Conservation (phyloP, 2,329 filamentous ascomycete genomes). For the Monosporascus sp. region DNA sequence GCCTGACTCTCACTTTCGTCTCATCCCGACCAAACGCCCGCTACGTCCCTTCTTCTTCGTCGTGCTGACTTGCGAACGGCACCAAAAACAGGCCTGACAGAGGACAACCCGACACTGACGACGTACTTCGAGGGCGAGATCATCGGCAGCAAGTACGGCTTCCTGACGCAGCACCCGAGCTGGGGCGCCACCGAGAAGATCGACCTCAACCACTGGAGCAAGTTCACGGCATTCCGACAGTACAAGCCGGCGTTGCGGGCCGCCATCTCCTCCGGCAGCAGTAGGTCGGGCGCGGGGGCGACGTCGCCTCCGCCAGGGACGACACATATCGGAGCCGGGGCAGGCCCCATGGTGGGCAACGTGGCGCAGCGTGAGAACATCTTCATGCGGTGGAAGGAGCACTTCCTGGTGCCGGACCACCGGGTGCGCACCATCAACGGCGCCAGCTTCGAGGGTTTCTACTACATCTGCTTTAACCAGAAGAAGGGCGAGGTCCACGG, state of each 20-base stretch:
- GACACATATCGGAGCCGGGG: background rate
- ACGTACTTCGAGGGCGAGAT: slow-evolving; percentile 99
- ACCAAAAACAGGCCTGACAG: slow-evolving; percentile 65
- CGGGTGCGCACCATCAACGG: slow-evolving; percentile 85
- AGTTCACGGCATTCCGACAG: slow-evolving; percentile 81
- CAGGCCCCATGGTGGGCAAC: slow-evolving; percentile 14
- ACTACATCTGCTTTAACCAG: slow-evolving; percentile 99
- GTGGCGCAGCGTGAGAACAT: slow-evolving; percentile 61
- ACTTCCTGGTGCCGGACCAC: slow-evolving; percentile 94
- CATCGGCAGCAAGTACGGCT: slow-evolving; percentile 91
- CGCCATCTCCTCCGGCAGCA: slow-evolving; percentile 55
- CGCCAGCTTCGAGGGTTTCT: slow-evolving; percentile 96
- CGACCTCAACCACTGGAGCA: slow-evolving; percentile 87
- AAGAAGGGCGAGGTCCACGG: slow-evolving; percentile 78
- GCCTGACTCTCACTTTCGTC: background rate
- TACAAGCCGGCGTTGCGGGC: slow-evolving; percentile 56
- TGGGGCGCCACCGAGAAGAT: slow-evolving; percentile 93
- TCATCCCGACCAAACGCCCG: slow-evolving; percentile 1
- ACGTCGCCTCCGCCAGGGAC: background rate
- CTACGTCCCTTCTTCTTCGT: slow-evolving; percentile 1
- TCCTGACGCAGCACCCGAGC: slow-evolving; percentile 78
- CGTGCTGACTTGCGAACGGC: background rate
- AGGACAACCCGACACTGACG: slow-evolving; percentile 94
- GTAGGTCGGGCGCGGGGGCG: slow-evolving; percentile 18
- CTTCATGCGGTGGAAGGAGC: slow-evolving; percentile 99